Base-by-base conservation (phyloP, 2,329 filamentous ascomycete genomes). In the Beauveria australis region DNA sequence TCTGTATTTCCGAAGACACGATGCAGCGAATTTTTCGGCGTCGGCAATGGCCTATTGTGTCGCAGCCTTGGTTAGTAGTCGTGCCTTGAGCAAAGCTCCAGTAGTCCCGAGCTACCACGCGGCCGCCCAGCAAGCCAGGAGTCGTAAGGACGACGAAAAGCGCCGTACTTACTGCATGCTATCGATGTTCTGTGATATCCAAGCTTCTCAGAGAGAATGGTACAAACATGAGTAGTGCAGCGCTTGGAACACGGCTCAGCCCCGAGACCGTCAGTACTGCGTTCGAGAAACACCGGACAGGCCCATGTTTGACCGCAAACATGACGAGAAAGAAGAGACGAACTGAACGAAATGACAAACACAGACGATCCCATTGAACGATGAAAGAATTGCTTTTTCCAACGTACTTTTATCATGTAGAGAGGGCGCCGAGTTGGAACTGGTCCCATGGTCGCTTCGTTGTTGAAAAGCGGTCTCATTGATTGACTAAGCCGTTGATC, bases 171-270 rank as follows among this genome's bases (percentile, higher is more conserved):
- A 96, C 91, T 88, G 78, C 92, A 96, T 67, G 92, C 92, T 68
- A 95, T 89, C 51, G 91, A 92, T 53, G 90, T 94, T 69, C 92
- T 84, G 76, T 95, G 91, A 71, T 96, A 96, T 44, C 91, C 91
- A 63, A 96, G 80, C 75, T 94, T 95, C n/a, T n/a, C n/a, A n/a
- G n/a, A n/a, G n/a, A 9, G 26, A 28, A 28, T 8, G 26, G 26
- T 7, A 8, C 26, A 28, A 28, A 28, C 26, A 28, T 7, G 26
- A 28, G 26, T 28, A 28, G 26, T 28, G 26, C 26, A 28, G 26
- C 26, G 26, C 26, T 28, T 0, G 26, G 26, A 28, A 28, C 26
- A 28, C 26, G 7, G 26, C 26, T 28, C 26, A 28, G 26, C 26
- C 26, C 26, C 7, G 26, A 28, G 26, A 8, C 26, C 26, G 26